phyloP scores from a whole-genome alignment of 2,329 filamentous ascomycete genomes.

The Colletotrichum euphorbiae region DNA sequence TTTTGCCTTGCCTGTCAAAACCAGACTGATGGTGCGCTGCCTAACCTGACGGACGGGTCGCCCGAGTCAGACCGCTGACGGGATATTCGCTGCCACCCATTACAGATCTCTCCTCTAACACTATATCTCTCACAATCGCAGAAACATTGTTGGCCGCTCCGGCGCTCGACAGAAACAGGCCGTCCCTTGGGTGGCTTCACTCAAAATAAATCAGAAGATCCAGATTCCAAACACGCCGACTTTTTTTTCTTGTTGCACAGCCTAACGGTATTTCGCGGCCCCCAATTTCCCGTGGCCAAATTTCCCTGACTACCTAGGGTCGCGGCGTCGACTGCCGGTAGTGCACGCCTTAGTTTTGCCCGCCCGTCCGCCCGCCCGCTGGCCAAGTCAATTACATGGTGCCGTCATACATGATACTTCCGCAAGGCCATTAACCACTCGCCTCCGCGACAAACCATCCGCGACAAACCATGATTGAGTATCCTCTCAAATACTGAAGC shows the following conservation, averaged over 20 bases:
- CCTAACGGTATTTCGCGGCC: constrained; percentile 13
- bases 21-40: constrained; percentile 32
- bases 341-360: constrained; percentile 1
- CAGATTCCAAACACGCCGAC: no score
- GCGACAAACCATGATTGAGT: constrained; percentile 22
- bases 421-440: constrained; percentile 10
- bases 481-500: background rate
- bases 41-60: constrained; percentile 34
- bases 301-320: constrained; percentile 8
- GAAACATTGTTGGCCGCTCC: constrained; percentile 30
- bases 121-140: constrained; percentile 23
- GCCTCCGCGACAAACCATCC: constrained; percentile 6
- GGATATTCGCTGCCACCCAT: background rate
- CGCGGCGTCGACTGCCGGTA: constrained; percentile 1
- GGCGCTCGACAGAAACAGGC: constrained; percentile 22
- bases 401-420: background rate
- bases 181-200: constrained; percentile 12
- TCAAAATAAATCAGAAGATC: no score
- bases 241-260: background rate
- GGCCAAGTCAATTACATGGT: background rate
- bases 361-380: constrained; percentile 21
- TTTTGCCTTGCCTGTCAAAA: constrained; percentile 36
- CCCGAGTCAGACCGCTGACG: constrained; percentile 25
- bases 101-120: constrained; percentile 9
- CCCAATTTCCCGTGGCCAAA: constrained; percentile 33